These are phyloP conservation scores for Vigna radiata DNA, from an alignment of 306 rosid species.

Conservation along the genomic window DNA sequence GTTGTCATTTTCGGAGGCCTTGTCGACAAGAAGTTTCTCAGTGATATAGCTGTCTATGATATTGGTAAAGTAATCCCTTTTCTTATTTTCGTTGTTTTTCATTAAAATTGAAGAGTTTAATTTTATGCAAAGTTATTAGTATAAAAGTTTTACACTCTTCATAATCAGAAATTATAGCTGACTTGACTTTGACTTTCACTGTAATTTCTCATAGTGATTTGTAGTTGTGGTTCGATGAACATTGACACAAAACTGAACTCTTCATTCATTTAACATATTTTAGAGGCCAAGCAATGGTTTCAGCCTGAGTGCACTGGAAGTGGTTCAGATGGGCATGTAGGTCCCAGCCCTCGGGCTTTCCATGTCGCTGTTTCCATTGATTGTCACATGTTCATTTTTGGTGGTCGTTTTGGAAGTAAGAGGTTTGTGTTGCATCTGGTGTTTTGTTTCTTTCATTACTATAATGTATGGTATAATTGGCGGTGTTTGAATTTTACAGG, in stretches of 20 bases:
- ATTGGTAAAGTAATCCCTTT: slow-evolving; percentile 51
- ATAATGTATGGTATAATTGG: background rate
- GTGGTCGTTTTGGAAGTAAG: slow-evolving; percentile 85
- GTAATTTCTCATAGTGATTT: background rate
- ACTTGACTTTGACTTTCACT: background rate
- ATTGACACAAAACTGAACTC: background rate
- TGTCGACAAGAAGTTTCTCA: slow-evolving; percentile 81
- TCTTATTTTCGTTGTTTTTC: background rate
- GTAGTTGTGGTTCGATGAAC: background rate
- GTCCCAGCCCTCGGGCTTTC: slow-evolving; percentile 92
- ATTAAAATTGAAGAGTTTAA: background rate
- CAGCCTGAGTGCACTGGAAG: slow-evolving; percentile 93
- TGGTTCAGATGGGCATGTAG: slow-evolving; percentile 80
- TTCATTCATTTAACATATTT: slow-evolving; percentile 33
- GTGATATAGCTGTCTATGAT: slow-evolving; percentile 79
- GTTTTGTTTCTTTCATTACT: background rate
- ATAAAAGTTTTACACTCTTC: background rate
- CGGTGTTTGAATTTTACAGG: slow-evolving; percentile 60
- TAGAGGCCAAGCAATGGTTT: slow-evolving; percentile 85
- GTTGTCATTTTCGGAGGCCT: slow-evolving; percentile 92
- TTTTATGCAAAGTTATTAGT: background rate
- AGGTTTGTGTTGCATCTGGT: slow-evolving; percentile 56
- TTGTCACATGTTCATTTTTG: slow-evolving; percentile 97
- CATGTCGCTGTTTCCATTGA: slow-evolving; percentile 91
- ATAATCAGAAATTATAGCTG: background rate